Conservation (phyloP, 2,329 filamentous ascomycete species). For the Fusarium piperis region DNA sequence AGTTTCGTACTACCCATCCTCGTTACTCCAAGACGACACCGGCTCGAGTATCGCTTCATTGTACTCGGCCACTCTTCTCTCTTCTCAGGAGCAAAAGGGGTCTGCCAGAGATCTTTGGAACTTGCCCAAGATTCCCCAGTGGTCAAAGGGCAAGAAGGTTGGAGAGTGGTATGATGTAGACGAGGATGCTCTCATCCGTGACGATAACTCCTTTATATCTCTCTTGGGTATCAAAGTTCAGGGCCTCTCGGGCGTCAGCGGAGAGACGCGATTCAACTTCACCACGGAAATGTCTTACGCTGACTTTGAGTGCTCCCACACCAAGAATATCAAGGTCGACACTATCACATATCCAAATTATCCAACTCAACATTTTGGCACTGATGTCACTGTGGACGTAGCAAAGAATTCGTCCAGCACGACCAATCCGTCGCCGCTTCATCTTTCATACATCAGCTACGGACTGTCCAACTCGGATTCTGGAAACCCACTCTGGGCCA, state of each 20-base stretch:
- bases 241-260: neutral
- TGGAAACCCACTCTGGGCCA: neutral
- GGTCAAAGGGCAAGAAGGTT: neutral
- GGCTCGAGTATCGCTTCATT: neutral
- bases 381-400: neutral
- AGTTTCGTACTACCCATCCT: neutral
- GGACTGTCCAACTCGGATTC: neutral
- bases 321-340: neutral
- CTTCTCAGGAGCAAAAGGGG: neutral
- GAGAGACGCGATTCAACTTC: neutral
- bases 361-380: neutral
- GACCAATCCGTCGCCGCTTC: neutral
- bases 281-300: neutral
- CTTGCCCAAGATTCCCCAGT: constrained; percentile 14
- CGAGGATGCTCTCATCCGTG: neutral
- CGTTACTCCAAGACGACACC: neutral
- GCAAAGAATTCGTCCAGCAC: neutral
- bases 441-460: neutral
- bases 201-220: neutral
- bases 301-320: neutral
- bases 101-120: constrained; percentile 10
- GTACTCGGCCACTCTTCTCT: neutral
- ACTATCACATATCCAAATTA: neutral
- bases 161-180: neutral
- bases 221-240: neutral